phyloP scores from a whole-genome alignment of 129 eudicot species.

The Flaveria trinervia region DNA sequence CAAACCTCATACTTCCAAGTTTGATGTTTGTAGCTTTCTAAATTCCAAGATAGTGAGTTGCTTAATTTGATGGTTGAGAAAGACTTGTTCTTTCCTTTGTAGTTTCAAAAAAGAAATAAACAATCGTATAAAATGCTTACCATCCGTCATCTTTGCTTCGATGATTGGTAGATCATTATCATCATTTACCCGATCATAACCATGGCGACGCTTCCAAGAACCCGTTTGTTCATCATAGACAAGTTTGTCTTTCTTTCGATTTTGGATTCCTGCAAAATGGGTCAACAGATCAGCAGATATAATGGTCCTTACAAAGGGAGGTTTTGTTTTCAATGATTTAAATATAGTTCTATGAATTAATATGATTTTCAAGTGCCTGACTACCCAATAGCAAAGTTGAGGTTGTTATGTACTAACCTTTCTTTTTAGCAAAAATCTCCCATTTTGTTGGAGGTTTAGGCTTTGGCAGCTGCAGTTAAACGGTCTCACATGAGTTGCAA shows the following conservation, averaged over 20 bases:
- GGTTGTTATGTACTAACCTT: constrained; percentile 35
- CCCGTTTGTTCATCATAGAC: constrained; percentile 82
- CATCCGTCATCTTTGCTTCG: constrained; percentile 89
- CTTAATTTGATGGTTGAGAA: background rate
- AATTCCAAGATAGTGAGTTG: background rate
- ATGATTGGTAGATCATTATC: constrained; percentile 84
- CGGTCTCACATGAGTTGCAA: background rate
- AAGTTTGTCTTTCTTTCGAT: constrained; percentile 73
- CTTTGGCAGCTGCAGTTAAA: constrained; percentile 64
- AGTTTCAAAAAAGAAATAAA: background rate
- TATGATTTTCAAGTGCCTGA: background rate
- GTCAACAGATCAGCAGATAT: constrained; percentile 3
- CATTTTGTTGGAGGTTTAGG: constrained; percentile 93
- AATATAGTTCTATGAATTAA: background rate
- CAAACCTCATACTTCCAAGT: background rate
- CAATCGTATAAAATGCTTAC: constrained; percentile 35
- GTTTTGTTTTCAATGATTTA: background rate
- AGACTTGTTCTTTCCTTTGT: background rate
- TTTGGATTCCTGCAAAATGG: constrained; percentile 60
- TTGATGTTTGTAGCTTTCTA: background rate
- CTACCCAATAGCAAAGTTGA: background rate
- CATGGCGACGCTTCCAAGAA: constrained; percentile 89
- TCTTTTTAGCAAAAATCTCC: constrained; percentile 93
- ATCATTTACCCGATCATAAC: constrained; percentile 91
- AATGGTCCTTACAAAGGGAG: background rate